phyloP scores from a whole-genome alignment of 2,329 filamentous ascomycete genomes.

The Pseudodiploospora longispora region DNA sequence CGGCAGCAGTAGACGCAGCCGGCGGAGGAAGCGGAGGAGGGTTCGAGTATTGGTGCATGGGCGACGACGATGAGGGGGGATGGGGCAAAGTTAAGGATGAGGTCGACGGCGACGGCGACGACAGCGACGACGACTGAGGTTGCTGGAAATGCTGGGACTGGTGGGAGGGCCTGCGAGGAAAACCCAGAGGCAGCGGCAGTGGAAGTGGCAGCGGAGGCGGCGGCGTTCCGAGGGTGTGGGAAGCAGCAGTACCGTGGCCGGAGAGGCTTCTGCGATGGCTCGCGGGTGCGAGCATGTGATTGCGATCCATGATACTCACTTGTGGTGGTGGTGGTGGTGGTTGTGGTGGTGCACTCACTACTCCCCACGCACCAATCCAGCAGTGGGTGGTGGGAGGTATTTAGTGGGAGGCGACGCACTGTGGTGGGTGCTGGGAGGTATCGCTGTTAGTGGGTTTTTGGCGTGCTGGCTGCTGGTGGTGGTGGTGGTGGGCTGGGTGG shows the following conservation, averaged over 20 bases:
- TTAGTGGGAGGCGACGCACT: too few relatives aligned
- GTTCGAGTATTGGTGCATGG: not conserved
- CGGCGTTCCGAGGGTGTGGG: not conserved
- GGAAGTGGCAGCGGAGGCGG: not conserved
- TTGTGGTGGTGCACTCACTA: too few relatives aligned
- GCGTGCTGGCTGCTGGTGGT: too few relatives aligned
- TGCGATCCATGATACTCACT: constrained; percentile 9
- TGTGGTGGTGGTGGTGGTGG: not conserved
- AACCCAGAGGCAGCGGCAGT: constrained; percentile 2
- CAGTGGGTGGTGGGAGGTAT: too few relatives aligned
- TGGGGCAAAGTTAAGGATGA: not conserved
- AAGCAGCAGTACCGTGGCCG: not conserved
- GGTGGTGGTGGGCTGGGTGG: too few relatives aligned
- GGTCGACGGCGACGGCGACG: not conserved
- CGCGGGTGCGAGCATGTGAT: constrained; percentile 16
- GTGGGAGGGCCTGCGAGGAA: not conserved
- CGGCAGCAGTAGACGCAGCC: constrained; percentile 9
- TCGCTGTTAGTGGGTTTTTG: too few relatives aligned
- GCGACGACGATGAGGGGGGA: not conserved
- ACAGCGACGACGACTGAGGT: not conserved
- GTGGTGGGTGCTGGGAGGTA: too few relatives aligned
- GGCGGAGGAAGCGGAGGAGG: not conserved
- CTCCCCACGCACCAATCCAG: too few relatives aligned
- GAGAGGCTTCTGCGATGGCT: constrained; percentile 7
- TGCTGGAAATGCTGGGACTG: not conserved